Percentiles rank a stretch among this genome's conserved stretches.
phyloP scores from a whole-genome alignment of 768 basidiomycete genomes.

The Chalciporus sphaerocephalus region DNA sequence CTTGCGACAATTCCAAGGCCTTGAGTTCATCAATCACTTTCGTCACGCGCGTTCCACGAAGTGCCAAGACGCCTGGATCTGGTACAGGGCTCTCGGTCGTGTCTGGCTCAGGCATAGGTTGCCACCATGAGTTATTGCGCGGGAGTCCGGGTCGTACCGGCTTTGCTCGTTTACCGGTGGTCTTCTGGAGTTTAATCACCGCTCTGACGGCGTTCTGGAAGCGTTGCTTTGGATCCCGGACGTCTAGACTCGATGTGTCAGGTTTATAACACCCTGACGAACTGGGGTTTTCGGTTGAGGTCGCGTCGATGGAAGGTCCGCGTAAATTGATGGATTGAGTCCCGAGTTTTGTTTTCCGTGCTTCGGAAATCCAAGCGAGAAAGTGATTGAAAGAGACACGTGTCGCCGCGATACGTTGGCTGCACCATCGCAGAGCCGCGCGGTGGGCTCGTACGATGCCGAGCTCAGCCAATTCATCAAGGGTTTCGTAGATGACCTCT shows the following conservation, averaged over 20 bases:
- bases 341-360: not conserved
- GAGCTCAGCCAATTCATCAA: conserved; percentile 18
- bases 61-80: conserved; percentile 18
- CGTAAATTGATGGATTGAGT: not conserved
- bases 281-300: conserved; percentile 5
- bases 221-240: conserved; percentile 27
- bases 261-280: not conserved
- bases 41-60: conserved; percentile 38
- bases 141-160: conserved; percentile 22
- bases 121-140: conserved; percentile 28
- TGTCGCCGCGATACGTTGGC: conserved; percentile 7
- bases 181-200: conserved; percentile 39
- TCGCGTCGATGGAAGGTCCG: not conserved
- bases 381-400: conserved; percentile 8
- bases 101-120: conserved; percentile 8
- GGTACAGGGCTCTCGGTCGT: conserved; percentile 14
- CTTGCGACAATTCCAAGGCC: conserved; percentile 35
- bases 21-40: conserved; percentile 39
- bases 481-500: conserved; percentile 32
- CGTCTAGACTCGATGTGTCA: conserved; percentile 18
- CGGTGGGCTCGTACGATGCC: conserved; percentile 26
- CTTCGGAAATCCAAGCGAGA: conserved; percentile 9
- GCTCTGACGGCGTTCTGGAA: conserved; percentile 40
- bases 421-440: conserved; percentile 22
- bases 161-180: conserved; percentile 22